Evolutionary conservation across 345 rosid genomes (phyloP), one percentile per base, ranked within the genome.

Genomic region (Schrenkiella parvula): DNA sequence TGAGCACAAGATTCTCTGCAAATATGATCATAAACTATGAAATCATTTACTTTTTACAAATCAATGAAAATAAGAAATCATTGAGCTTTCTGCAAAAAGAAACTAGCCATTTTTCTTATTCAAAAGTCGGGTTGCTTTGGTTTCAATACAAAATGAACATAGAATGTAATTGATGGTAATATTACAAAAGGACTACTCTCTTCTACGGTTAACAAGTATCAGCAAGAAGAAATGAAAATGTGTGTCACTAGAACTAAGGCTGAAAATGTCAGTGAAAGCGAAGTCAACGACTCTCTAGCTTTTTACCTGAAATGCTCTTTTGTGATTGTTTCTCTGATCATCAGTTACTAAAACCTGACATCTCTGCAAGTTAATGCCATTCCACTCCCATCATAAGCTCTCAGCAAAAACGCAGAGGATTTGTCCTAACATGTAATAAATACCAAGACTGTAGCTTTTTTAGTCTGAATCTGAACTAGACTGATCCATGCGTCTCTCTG

Each of bases 391-490:
- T 64, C 42, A 35, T 51, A 73, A 37, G 71, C 61, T 48, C 17
- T 59, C 44, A 58, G 67, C 78, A 57, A 48, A 57, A 66, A 26
- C 5, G 39, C 63, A 75, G 39, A 42, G 28, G 65, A 54, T 26
- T 17, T 53, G 39, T 29, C 65, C 66, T 63, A 63, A 64, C 28
- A 37, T 0, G 75, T 60, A 18, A 13, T 51, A 48, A 66, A 57
- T 55, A 34, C 29, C 23, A 58, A 34, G 50, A 35, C 43, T 56
- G 71, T 63, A 22, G 7, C 4, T 35, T 67, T 4, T 86, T 22
- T 88, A 91, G 78, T 89, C 92, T 18, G 92, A 79, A 77, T 82
- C 85, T 19, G 95, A 81, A 77, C 85, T 80, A 73, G 83, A 87
- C 67, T 67, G 68, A 41, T 80, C 82, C 69, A 68, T 25, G 12